Conservation (phyloP, 2,329 filamentous ascomycete genomes). For the Aspergillus aculeatus region DNA sequence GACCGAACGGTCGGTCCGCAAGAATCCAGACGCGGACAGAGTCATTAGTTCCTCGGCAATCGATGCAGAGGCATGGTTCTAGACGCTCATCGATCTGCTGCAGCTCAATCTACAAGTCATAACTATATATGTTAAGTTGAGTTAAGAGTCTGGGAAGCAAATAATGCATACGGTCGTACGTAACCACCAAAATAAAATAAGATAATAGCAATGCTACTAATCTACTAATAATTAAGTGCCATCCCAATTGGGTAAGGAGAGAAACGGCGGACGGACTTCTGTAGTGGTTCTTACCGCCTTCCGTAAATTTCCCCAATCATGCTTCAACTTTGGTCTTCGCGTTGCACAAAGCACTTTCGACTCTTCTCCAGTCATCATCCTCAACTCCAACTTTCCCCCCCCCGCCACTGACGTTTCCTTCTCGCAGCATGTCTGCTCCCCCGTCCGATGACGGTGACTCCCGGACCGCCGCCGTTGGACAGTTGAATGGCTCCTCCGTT, state of each 20-base stretch:
- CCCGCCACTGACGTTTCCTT: background rate
- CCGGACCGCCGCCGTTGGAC: slow-evolving; percentile 46
- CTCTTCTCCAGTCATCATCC: background rate
- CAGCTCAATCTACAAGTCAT: background rate
- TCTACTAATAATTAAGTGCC: background rate
- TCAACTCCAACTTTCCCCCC: background rate
- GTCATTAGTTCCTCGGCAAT: background rate
- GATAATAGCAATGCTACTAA: too few species aligned
- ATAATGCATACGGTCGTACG: too few species aligned
- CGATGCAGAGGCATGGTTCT: background rate
- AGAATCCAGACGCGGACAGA: background rate
- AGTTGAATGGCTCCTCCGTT: slow-evolving; percentile 25
- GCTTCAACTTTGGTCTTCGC: background rate
- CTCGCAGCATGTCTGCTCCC: slow-evolving; percentile 24
- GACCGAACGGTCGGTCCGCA: background rate
- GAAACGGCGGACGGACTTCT: too few species aligned
- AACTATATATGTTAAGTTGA: too few species aligned
- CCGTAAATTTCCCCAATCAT: slow-evolving; percentile 27
- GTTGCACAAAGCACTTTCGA: background rate
- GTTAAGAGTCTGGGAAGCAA: background rate
- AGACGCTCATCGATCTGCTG: background rate
- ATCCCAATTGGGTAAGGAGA: background rate
- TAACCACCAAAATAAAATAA: too few species aligned
- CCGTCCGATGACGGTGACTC: slow-evolving; percentile 45
- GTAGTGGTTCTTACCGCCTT: slow-evolving; percentile 10